phyloP scores from a whole-genome alignment of 208 protist species.

The Leishmania turanica region DNA sequence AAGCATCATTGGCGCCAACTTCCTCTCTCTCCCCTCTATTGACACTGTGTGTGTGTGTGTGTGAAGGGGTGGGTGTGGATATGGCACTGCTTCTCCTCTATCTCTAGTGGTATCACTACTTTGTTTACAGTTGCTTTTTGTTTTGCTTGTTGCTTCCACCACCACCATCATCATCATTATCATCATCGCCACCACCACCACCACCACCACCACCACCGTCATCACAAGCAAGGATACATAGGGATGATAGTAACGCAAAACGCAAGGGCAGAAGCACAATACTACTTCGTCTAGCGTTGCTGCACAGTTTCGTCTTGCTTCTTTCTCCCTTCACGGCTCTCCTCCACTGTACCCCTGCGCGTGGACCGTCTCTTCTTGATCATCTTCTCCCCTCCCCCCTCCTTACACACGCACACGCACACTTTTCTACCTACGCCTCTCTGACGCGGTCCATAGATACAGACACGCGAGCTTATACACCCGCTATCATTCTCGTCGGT shows the following conservation, averaged over 20 bases:
- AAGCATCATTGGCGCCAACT: too few relatives aligned
- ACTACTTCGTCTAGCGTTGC: neutral
- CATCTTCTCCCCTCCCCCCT: neutral
- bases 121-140: conserved; percentile 1
- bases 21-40: neutral
- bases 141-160: neutral
- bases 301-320: neutral
- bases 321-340: neutral
- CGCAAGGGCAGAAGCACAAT: neutral
- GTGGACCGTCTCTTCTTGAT: neutral
- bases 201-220: neutral
- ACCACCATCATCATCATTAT: neutral
- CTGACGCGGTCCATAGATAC: conserved; percentile 6
- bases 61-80: neutral
- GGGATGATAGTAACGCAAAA: neutral
- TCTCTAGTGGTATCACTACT: neutral
- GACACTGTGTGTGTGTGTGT: neutral
- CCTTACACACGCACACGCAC: too few relatives aligned
- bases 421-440: conserved; percentile 7
- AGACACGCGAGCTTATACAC: neutral
- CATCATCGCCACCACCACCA: neutral
- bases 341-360: neutral
- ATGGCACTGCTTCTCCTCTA: neutral
- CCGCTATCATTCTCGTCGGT: neutral
- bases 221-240: neutral